Evolutionary conservation across 2,329 filamentous ascomycete genomes (phyloP).

Genomic region (Paracoccidioides brasiliensis): DNA sequence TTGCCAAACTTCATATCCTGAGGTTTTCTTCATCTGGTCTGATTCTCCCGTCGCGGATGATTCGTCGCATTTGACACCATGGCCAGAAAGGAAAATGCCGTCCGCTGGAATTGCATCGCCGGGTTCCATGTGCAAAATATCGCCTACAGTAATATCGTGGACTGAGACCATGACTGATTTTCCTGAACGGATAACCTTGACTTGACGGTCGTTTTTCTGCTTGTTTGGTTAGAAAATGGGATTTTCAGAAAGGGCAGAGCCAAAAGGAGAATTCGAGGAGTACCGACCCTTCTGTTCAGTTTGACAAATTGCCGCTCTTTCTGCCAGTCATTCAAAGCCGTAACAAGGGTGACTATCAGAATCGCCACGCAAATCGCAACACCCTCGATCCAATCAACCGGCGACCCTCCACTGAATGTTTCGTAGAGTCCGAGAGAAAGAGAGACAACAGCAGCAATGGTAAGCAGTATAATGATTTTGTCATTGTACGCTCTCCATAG

Average conservation of each 20-base stretch:
- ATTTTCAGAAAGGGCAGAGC: not conserved
- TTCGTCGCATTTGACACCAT: constrained; percentile 58
- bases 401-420: constrained; percentile 39
- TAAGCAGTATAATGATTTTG: constrained; percentile 58
- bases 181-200: constrained; percentile 55
- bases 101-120: constrained; percentile 60
- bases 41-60: constrained; percentile 63
- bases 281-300: constrained; percentile 39
- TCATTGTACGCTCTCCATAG: constrained; percentile 62
- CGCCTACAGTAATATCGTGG: constrained; percentile 55
- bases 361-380: constrained; percentile 55
- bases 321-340: constrained; percentile 54
- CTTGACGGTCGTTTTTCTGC: constrained; percentile 50
- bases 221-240: constrained; percentile 10
- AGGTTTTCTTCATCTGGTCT: constrained; percentile 55
- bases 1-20: constrained; percentile 46
- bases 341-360: constrained; percentile 50
- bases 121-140: constrained; percentile 55
- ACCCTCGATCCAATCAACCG: constrained; percentile 54
- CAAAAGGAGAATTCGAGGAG: not conserved
- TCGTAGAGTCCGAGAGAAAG: constrained; percentile 58
- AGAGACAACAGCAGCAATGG: constrained; percentile 54
- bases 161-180: constrained; percentile 51
- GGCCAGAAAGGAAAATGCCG: constrained; percentile 53
- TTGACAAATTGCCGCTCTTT: constrained; percentile 54